Percentiles rank a stretch among this genome's conserved stretches.
Evolutionary conservation across 352 stramenopile genomes (phyloP).

Genomic region (Blastocystis sp.): DNA sequence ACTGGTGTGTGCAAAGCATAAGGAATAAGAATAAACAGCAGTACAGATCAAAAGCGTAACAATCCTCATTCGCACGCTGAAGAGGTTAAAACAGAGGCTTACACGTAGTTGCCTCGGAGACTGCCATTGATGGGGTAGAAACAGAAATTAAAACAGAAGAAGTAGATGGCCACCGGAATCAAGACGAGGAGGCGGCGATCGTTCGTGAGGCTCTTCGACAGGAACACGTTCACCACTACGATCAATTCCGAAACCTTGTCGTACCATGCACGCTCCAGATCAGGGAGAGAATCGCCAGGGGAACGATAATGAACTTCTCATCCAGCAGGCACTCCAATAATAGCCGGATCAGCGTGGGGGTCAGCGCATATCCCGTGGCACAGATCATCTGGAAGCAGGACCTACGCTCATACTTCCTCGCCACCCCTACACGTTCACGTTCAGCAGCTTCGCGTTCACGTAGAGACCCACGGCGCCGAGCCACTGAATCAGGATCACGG

Average conservation of each 20-base stretch:
- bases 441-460: conserved; percentile 29
- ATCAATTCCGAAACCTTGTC: neutral
- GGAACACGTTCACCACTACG: neutral
- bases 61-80: too few relatives aligned
- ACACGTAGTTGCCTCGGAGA: too few relatives aligned
- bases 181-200: neutral
- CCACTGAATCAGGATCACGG: conserved; percentile 10
- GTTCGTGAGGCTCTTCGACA: neutral
- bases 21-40: too few relatives aligned
- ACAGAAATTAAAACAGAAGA: neutral
- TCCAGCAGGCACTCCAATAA: neutral
- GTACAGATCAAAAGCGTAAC: too few relatives aligned
- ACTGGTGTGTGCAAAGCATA: too few relatives aligned
- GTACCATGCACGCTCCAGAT: neutral
- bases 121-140: neutral
- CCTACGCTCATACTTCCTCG: neutral
- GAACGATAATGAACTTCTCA: neutral
- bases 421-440: neutral
- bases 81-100: too few relatives aligned
- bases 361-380: conserved; percentile 9
- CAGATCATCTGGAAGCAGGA: conserved; percentile 30
- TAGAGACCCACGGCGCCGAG: neutral
- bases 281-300: neutral
- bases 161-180: neutral
- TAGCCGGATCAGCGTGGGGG: neutral